Percentiles rank a stretch among this genome's conserved stretches.
Conservation (phyloP, 1,284 basidiomycete genomes). For the Termitomyces sp. region DNA sequence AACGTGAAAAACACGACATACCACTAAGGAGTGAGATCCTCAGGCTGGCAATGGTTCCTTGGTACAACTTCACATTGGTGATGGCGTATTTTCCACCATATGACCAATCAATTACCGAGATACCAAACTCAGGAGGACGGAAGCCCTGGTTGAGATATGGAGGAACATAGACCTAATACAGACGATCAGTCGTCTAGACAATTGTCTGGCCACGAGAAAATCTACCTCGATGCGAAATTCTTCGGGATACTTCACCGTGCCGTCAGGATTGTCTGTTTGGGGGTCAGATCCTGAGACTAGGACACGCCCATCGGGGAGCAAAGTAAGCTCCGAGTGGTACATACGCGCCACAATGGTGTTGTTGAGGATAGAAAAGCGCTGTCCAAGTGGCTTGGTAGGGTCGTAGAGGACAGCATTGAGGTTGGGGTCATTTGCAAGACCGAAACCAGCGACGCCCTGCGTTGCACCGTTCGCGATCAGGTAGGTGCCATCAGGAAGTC, state of each 20-base stretch:
- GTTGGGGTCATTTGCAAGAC: constrained; percentile 62
- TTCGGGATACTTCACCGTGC: constrained; percentile 46
- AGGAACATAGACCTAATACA: constrained; percentile 53
- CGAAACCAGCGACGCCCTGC: constrained; percentile 70
- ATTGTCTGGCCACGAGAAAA: neutral
- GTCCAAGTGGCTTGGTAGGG: constrained; percentile 51
- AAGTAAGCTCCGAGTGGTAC: constrained; percentile 74
- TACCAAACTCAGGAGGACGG: constrained; percentile 52
- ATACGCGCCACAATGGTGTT: constrained; percentile 74
- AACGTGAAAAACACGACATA: constrained; percentile 24
- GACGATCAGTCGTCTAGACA: neutral
- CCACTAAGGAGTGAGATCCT: constrained; percentile 60
- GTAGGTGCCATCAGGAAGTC: constrained; percentile 69
- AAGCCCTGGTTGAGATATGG: constrained; percentile 63
- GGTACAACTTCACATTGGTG: constrained; percentile 45
- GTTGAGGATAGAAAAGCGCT: constrained; percentile 61
- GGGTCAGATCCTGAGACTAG: constrained; percentile 74
- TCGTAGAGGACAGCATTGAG: constrained; percentile 64
- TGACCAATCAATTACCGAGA: constrained; percentile 55
- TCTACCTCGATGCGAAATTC: constrained; percentile 66
- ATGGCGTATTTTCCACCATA: constrained; percentile 50
- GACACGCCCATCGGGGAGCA: constrained; percentile 66
- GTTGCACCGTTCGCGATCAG: constrained; percentile 68
- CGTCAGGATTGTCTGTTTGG: constrained; percentile 39
- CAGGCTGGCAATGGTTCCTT: constrained; percentile 53